These are phyloP conservation scores for Hypoxylon intermedium DNA, from an alignment of 495 filamentous ascomycete species.

Conservation along the genomic window DNA sequence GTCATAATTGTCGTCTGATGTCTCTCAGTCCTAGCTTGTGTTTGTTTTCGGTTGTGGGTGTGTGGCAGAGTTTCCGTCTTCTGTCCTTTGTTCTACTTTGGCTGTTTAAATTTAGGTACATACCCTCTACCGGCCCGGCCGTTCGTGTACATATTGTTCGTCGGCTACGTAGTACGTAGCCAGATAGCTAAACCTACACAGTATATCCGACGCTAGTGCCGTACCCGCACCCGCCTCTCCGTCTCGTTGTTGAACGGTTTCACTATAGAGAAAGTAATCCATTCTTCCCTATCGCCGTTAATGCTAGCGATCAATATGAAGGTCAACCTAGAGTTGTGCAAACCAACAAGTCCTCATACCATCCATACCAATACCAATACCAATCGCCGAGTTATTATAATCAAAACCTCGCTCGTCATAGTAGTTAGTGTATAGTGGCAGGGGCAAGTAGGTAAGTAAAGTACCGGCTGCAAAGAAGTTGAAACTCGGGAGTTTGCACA, in stretches of 20 bases:
- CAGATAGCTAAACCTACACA: constrained; percentile 7
- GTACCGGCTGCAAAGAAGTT: no score
- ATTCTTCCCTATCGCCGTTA: not conserved
- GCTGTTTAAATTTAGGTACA: constrained; percentile 2
- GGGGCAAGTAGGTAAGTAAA: no score
- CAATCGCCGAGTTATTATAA: no score
- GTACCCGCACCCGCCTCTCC: not conserved
- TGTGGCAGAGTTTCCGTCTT: constrained; percentile 11
- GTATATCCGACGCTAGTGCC: constrained; percentile 28
- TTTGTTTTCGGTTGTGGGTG: not conserved
- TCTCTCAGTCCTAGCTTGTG: not conserved
- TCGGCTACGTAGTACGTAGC: no score
- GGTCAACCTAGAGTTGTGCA: not conserved
- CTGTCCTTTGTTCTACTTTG: not conserved
- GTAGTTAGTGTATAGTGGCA: no score
- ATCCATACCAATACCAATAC: no score
- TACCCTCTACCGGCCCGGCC: constrained; percentile 9
- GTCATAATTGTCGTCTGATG: constrained; percentile 33
- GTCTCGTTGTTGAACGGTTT: not conserved
- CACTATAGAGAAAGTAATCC: not conserved
- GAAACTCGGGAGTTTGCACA: no score
- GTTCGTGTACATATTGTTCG: no score
- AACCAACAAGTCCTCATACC: not conserved
- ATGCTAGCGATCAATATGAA: not conserved
- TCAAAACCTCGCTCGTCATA: no score